These are phyloP conservation scores for Talaromyces atroroseus DNA, from an alignment of 2,329 filamentous ascomycete species.

Conservation along the genomic window DNA sequence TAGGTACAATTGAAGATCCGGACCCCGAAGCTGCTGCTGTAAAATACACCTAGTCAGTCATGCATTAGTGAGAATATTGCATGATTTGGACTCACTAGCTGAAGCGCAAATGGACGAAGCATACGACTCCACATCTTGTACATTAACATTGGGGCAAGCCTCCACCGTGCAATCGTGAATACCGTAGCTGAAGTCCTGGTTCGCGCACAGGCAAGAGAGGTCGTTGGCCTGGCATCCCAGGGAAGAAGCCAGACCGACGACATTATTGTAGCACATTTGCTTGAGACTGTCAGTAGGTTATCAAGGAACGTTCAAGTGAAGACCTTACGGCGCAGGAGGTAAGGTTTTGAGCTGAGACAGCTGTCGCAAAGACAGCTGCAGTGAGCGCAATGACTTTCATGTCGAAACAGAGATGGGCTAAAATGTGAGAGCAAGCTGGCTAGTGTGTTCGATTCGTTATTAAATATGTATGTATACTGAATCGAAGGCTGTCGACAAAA, in stretches of 20 bases:
- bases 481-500: background rate
- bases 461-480: background rate
- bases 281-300: constrained; percentile 16
- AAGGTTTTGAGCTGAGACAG: constrained; percentile 6
- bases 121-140: constrained; percentile 26
- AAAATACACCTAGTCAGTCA: background rate
- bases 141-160: constrained; percentile 38
- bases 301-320: no score
- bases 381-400: constrained; percentile 10
- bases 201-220: constrained; percentile 37
- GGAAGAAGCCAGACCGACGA: constrained; percentile 34
- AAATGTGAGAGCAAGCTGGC: background rate
- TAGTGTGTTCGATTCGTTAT: background rate
- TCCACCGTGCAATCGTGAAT: constrained; percentile 43
- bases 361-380: constrained; percentile 5
- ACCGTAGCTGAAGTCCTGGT: constrained; percentile 38
- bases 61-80: background rate
- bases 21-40: constrained; percentile 12
- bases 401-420: background rate
- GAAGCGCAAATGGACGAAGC: constrained; percentile 33
- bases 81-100: constrained; percentile 15
- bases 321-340: constrained; percentile 8
- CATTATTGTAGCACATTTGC: constrained; percentile 43
- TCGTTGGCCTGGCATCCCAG: constrained; percentile 38
- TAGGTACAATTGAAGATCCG: constrained; percentile 6